Evolutionary conservation across 345 rosid genomes (phyloP).

Genomic region (Gossypium stocksii): DNA sequence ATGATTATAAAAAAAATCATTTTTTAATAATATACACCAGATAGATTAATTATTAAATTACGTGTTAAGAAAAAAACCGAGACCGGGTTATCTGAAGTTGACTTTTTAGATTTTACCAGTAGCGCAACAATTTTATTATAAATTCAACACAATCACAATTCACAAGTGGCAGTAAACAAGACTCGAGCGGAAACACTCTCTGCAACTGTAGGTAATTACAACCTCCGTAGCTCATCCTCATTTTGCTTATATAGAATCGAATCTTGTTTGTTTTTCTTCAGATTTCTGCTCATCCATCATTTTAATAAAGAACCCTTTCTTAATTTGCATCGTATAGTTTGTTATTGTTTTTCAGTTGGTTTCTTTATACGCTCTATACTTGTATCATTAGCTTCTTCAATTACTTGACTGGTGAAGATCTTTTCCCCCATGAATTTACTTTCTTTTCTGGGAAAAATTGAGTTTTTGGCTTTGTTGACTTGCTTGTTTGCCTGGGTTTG

Average conservation of each 20-base stretch:
- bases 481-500: background rate
- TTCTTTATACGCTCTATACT: background rate
- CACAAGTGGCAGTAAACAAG: background rate
- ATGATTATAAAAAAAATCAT: too few species aligned
- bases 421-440: background rate
- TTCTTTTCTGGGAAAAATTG: background rate
- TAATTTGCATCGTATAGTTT: background rate
- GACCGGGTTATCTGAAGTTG: too few species aligned
- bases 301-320: background rate
- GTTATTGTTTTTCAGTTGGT: background rate
- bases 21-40: too few species aligned
- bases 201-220: background rate
- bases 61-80: too few species aligned
- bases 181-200: background rate
- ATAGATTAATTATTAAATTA: too few species aligned
- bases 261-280: background rate
- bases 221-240: background rate
- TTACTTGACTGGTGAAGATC: background rate
- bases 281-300: background rate
- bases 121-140: background rate
- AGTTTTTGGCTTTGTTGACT: background rate
- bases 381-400: too few species aligned
- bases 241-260: background rate
- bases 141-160: background rate
- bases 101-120: too few species aligned